Evolutionary conservation across 176 grass and related monocot species (phyloP).

Genomic region (Phoenix roebelenii): DNA sequence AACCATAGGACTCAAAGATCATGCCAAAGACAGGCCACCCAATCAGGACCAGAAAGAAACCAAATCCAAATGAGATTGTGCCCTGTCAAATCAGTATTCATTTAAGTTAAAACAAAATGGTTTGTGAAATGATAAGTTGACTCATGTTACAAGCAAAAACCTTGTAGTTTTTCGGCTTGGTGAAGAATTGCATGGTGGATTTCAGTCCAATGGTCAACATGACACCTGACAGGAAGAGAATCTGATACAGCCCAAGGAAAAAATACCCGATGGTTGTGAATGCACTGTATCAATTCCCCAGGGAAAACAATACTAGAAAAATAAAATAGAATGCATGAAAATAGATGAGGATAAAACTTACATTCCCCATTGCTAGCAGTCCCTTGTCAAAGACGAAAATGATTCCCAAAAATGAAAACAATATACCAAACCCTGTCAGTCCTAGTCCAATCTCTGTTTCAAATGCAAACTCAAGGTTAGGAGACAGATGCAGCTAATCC

Average conservation of each 20-base stretch:
- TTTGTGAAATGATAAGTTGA: no score
- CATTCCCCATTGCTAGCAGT: conserved; percentile 83
- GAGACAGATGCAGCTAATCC: neutral
- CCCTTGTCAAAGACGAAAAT: conserved; percentile 90
- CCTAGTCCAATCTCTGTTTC: conserved; percentile 71
- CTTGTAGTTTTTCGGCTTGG: conserved; percentile 86
- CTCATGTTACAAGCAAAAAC: conserved; percentile 6
- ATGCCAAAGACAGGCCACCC: conserved; percentile 71
- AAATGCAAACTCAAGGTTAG: neutral
- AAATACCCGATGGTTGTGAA: no score
- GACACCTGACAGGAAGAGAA: conserved; percentile 73
- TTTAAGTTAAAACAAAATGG: neutral
- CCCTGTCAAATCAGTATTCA: conserved; percentile 31
- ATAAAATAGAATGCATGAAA: neutral
- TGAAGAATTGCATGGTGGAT: conserved; percentile 73
- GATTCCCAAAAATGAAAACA: conserved; percentile 81
- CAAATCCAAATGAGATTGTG: conserved; percentile 59
- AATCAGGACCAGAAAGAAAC: conserved; percentile 53
- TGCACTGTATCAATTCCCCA: neutral
- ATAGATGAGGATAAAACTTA: conserved; percentile 17
- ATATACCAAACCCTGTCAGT: conserved; percentile 67
- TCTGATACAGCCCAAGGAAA: conserved; percentile 23
- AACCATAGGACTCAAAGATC: conserved; percentile 59
- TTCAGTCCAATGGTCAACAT: conserved; percentile 71
- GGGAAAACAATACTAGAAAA: no score